A percentile compares a stretch with the other conserved stretches of the same genome.
Conservation (phyloP, 176 grass and related monocot species). For the Oryza meridionalis region DNA sequence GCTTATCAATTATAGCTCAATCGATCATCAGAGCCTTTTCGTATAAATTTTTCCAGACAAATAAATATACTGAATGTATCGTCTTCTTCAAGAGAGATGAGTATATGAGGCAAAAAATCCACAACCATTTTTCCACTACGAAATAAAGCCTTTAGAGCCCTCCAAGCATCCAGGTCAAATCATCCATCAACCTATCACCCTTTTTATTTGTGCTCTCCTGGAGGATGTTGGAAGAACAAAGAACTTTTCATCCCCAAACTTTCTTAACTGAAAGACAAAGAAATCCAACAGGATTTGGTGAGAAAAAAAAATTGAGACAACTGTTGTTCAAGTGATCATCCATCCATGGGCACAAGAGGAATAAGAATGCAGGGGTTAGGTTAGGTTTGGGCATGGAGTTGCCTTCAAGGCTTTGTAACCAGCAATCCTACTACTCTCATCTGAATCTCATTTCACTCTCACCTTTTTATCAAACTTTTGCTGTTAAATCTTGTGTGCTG, state of each 20-base stretch:
- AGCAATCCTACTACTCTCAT: constrained; percentile 8
- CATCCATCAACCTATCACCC: not conserved
- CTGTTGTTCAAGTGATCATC: constrained; percentile 8
- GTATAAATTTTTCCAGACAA: not conserved
- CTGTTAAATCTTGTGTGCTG: constrained; percentile 9
- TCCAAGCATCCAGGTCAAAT: constrained; percentile 11
- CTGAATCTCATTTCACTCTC: not conserved
- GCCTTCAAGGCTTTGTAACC: constrained; percentile 51
- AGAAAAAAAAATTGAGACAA: constrained; percentile 27
- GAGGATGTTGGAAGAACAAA: not conserved
- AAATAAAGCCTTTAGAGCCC: constrained; percentile 7
- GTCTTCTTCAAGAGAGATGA: not conserved
- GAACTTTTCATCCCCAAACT: constrained; percentile 5
- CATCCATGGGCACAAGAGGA: not conserved
- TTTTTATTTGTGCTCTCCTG: not conserved
- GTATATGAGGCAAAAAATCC: not conserved
- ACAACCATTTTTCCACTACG: constrained; percentile 32
- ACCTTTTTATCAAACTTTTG: constrained; percentile 34
- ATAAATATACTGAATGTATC: not conserved
- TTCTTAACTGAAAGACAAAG: constrained; percentile 46
- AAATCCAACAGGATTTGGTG: constrained; percentile 45
- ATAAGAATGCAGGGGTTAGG: not conserved
- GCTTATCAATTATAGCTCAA: no score
- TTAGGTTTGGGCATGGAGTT: constrained; percentile 35
- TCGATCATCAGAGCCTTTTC: no score